phyloP scores from a whole-genome alignment of 2,329 filamentous ascomycete species.

The Fusarium sulawesiense region DNA sequence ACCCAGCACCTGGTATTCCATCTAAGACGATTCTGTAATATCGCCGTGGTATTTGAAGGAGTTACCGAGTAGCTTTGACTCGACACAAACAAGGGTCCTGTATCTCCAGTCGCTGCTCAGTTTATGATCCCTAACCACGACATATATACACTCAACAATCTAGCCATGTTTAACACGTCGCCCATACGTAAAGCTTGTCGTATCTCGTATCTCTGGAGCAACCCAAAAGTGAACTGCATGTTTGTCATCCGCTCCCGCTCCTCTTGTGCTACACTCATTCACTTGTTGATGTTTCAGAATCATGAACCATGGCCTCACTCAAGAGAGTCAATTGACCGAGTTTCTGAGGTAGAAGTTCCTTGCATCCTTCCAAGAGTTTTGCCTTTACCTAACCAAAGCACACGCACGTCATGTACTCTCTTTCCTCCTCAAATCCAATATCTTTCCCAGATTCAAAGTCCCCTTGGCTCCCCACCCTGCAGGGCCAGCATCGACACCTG shows the following conservation, averaged over 20 bases:
- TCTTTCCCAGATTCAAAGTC: slow-evolving; percentile 71
- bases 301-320: neutral
- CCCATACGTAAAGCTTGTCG: neutral
- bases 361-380: neutral
- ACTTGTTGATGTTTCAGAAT: neutral
- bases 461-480: slow-evolving; percentile 89
- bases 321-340: neutral
- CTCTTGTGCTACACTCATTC: neutral
- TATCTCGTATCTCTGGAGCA: slow-evolving; percentile 11
- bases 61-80: neutral
- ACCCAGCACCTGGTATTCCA: neutral
- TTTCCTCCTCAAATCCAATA: slow-evolving; percentile 67
- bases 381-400: neutral
- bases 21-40: neutral
- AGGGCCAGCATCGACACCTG: slow-evolving; percentile 78
- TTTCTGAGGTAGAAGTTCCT: neutral
- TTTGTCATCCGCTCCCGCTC: neutral
- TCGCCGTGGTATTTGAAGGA: neutral
- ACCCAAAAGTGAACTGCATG: neutral
- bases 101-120: neutral
- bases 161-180: neutral
- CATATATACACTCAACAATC: neutral
- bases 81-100: neutral
- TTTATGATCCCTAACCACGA: neutral
- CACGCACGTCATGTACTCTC: slow-evolving; percentile 11